Base-by-base conservation (phyloP, 805 yeast species). In the Candida awuae region DNA sequence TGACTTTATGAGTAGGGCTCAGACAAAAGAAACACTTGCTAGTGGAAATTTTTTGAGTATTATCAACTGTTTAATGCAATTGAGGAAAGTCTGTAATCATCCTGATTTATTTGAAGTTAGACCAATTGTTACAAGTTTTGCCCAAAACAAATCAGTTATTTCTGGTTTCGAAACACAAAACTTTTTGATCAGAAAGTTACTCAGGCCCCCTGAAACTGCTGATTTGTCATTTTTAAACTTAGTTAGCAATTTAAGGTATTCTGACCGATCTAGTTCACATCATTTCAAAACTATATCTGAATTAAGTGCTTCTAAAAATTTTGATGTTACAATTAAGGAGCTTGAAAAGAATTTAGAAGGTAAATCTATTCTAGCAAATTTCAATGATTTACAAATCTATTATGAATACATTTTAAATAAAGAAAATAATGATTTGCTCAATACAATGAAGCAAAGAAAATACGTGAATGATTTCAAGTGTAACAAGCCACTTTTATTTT, bases 1-100 rank as follows among this genome's bases (percentile, higher is more conserved):
- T 58, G 99, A 92, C 59, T 92, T 92, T 55, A 85, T 92, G 94
- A 83, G 96, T 1, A 70, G 98, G 47, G 95, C 98, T 7, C 90
- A 90, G 53, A 92, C 99, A 0, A 81, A 76, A 52, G 97, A 85
- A 47, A 92, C 97, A 4, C 68, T 92, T 45, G 90, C 90, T 1
- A 84, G 94, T 22, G 97, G 98, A 4, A 92, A 92, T 54, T 92
- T 88, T 53, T 67, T 92, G 59, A 85, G 96, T 13, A 92, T 92
- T 54, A 88, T 92, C 52, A 92, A 94, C 54, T 92, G 97, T 67
- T 70, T 92, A 63, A 92, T 92, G 99, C 99, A 92, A 59, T 66
- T 92, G 52, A 75, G 99, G 53, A 92, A 92, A 58, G 97, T 88
- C 21, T 87, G 97, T 65, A 88, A 88, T 53, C 97, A 88, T 59